Percentiles rank a stretch among this genome's conserved stretches.
phyloP scores from a whole-genome alignment of 768 basidiomycete species.

The Daedaleopsis nitida region DNA sequence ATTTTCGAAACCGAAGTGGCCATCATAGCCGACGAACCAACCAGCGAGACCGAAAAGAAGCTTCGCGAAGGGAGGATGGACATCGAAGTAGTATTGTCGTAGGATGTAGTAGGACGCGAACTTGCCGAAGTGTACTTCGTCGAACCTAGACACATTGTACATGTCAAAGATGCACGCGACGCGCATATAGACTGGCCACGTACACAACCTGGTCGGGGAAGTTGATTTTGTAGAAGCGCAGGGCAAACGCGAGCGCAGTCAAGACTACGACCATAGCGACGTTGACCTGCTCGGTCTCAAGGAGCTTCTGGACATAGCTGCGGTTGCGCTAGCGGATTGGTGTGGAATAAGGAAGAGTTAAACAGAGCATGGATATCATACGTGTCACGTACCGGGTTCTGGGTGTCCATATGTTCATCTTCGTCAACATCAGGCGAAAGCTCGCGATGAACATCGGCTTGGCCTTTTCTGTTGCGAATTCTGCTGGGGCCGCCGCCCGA shows the following conservation, averaged over 20 bases:
- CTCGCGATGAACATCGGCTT: conserved; percentile 1
- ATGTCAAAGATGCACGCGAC: conserved; percentile 10
- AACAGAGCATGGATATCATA: background rate
- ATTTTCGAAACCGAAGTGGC: conserved; percentile 89
- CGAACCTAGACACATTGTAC: conserved; percentile 61
- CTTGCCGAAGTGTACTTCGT: conserved; percentile 98
- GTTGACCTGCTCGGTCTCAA: conserved; percentile 68
- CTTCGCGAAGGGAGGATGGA: conserved; percentile 97
- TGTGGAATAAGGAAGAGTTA: background rate
- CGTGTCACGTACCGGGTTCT: conserved; percentile 27
- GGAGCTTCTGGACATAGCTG: conserved; percentile 58
- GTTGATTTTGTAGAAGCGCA: conserved; percentile 93
- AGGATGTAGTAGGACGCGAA: conserved; percentile 94
- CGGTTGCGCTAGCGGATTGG: conserved; percentile 45
- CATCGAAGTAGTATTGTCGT: conserved; percentile 98
- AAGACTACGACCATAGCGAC: conserved; percentile 60
- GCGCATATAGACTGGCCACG: conserved; percentile 34
- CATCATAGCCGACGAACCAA: conserved; percentile 97
- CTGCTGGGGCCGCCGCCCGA: conserved; percentile 19
- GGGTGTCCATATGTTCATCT: conserved; percentile 19
- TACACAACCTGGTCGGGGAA: conserved; percentile 95
- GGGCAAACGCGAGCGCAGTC: conserved; percentile 75
- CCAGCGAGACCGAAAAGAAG: conserved; percentile 91
- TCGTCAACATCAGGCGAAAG: conserved; percentile 17
- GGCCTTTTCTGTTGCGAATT: conserved; percentile 9